A percentile compares a stretch with the other conserved stretches of the same genome.
phyloP scores from a whole-genome alignment of 2,329 filamentous ascomycete genomes.

The Sporothrix sp. region DNA sequence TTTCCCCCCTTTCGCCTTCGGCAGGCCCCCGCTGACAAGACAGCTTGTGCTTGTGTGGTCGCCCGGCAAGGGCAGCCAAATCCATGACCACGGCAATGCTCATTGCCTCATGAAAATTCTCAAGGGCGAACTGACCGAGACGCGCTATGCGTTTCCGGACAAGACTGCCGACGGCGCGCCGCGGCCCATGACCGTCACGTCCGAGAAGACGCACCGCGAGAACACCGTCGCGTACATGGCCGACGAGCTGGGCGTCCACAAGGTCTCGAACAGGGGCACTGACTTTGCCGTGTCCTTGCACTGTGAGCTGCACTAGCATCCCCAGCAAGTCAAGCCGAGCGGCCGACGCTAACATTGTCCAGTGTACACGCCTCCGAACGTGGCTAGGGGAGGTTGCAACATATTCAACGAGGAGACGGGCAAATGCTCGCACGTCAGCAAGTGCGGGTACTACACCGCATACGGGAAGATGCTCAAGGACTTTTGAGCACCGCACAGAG shows the following conservation, averaged over 20 bases:
- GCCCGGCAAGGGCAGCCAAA: slow-evolving; percentile 70
- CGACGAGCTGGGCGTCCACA: slow-evolving; percentile 78
- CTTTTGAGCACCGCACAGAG: not conserved
- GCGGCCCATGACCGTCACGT: slow-evolving; percentile 52
- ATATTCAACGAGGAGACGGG: slow-evolving; percentile 73
- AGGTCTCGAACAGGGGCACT: slow-evolving; percentile 64
- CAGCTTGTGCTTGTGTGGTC: slow-evolving; percentile 85
- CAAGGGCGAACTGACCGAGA: slow-evolving; percentile 69
- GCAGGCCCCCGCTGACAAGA: slow-evolving; percentile 4
- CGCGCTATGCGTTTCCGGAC: slow-evolving; percentile 65
- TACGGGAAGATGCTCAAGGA: slow-evolving; percentile 39
- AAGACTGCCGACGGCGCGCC: slow-evolving; percentile 30
- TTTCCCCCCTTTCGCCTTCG: not conserved
- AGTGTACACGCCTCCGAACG: slow-evolving; percentile 84
- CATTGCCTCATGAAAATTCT: slow-evolving; percentile 92
- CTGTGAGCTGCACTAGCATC: slow-evolving; percentile 35
- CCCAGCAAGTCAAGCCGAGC: no score
- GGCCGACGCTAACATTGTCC: slow-evolving; percentile 14
- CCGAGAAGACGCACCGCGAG: slow-evolving; percentile 56
- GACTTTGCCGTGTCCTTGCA: slow-evolving; percentile 80
- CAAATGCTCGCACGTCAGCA: slow-evolving; percentile 58
- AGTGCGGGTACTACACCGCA: slow-evolving; percentile 62
- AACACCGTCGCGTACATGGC: slow-evolving; percentile 85
- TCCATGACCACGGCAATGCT: slow-evolving; percentile 82
- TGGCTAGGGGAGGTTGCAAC: slow-evolving; percentile 70